phyloP scores from a whole-genome alignment of 805 yeast species.

The Lipomyces orientalis region DNA sequence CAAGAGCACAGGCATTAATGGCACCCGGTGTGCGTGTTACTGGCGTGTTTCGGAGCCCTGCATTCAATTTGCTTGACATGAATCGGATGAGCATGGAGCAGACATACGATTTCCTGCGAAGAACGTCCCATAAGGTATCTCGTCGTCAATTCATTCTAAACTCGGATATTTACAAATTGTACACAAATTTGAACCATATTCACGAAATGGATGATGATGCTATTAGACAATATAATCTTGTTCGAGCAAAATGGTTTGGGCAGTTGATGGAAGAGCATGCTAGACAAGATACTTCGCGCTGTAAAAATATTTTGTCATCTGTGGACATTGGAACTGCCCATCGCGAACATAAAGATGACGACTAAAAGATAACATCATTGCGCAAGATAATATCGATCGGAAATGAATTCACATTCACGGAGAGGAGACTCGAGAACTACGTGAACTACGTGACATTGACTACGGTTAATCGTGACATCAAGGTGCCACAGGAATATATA shows the following conservation, averaged over 20 bases:
- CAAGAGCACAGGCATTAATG: neutral
- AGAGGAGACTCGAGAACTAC: neutral
- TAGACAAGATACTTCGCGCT: neutral
- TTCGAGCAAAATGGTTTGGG: neutral
- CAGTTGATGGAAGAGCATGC: neutral
- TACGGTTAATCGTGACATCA: neutral
- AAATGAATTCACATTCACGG: neutral
- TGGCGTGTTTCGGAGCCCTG: neutral
- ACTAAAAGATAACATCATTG: neutral
- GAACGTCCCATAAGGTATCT: neutral
- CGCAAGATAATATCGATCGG: neutral
- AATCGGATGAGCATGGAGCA: neutral
- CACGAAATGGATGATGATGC: neutral
- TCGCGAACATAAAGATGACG: neutral
- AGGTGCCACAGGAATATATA: too few relatives aligned
- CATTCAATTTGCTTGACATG: neutral
- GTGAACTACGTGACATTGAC: neutral
- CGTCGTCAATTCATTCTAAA: neutral
- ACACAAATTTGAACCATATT: neutral
- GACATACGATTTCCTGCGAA: neutral
- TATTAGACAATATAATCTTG: neutral
- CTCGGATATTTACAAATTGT: neutral
- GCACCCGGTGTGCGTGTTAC: slow-evolving; percentile 3
- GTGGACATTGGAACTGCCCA: neutral
- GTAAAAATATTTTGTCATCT: neutral